Evolutionary conservation across 75 land plant species (phyloP).

Genomic region (Isoetes taiwanensis): DNA sequence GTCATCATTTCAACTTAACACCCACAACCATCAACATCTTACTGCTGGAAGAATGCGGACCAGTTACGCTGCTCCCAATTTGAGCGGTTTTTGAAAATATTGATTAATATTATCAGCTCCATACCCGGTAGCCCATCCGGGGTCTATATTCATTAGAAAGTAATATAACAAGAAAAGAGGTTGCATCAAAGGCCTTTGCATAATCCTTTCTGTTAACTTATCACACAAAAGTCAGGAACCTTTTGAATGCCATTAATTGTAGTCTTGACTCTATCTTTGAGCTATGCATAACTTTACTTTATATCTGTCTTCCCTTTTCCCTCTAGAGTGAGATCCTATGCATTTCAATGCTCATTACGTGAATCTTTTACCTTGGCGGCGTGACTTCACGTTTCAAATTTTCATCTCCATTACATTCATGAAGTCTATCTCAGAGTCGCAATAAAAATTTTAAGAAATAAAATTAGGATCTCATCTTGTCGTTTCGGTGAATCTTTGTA

Average conservation of each 20-base stretch:
- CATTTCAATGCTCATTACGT: slow-evolving; percentile 96
- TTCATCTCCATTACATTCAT: slow-evolving; percentile 90
- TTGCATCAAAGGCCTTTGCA: slow-evolving; percentile 93
- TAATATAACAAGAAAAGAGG: slow-evolving; percentile 84
- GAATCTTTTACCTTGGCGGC: slow-evolving; percentile 86
- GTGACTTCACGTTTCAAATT: slow-evolving; percentile 80
- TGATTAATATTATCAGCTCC: slow-evolving; percentile 99
- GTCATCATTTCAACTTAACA: background rate
- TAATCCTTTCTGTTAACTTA: slow-evolving; percentile 68
- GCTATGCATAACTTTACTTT: slow-evolving; percentile 23
- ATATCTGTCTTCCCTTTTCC: slow-evolving; percentile 35
- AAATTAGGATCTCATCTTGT: no score
- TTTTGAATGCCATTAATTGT: slow-evolving; percentile 72
- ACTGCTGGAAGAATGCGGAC: slow-evolving; percentile 86
- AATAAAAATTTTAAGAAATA: no score
- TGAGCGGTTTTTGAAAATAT: slow-evolving; percentile 89
- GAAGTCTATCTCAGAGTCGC: slow-evolving; percentile 83
- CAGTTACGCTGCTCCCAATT: slow-evolving; percentile 92
- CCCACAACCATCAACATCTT: no score
- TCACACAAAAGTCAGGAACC: slow-evolving; percentile 68
- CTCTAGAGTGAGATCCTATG: slow-evolving; percentile 76
- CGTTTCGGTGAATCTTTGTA: no score
- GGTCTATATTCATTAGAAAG: slow-evolving; percentile 90
- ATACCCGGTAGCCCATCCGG: slow-evolving; percentile 86
- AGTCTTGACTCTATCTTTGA: slow-evolving; percentile 62